Evolutionary conservation across 768 basidiomycete species (phyloP).

Genomic region (Lactarius hatsudake): DNA sequence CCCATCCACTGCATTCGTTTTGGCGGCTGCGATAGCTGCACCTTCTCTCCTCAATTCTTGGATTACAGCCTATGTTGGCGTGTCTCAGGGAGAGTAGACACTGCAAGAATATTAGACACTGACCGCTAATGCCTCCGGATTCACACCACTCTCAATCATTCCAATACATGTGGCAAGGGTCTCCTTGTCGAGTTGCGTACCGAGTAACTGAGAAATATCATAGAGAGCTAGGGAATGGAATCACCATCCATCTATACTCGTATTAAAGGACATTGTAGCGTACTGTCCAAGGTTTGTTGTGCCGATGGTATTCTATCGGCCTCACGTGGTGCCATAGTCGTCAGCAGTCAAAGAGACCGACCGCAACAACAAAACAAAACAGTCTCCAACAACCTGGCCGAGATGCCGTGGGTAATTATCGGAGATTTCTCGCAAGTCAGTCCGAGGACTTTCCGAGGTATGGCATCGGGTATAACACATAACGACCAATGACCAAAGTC

Average conservation of each 20-base stretch:
- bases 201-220: constrained; percentile 85
- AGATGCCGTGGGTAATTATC: not conserved
- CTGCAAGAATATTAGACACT: constrained; percentile 30
- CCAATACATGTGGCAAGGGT: constrained; percentile 89
- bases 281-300: constrained; percentile 36
- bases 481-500: not conserved
- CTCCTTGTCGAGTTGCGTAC: constrained; percentile 86
- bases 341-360: not conserved
- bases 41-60: constrained; percentile 27
- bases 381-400: not conserved
- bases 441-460: too few species aligned
- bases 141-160: constrained; percentile 90
- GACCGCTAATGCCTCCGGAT: constrained; percentile 90
- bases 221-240: constrained; percentile 55
- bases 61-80: constrained; percentile 21
- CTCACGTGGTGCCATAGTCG: constrained; percentile 14
- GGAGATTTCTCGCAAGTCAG: not conserved
- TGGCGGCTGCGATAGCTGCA: constrained; percentile 9
- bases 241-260: not conserved
- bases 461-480: not conserved
- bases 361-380: not conserved
- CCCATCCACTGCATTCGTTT: constrained; percentile 2
- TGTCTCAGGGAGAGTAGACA: not conserved
- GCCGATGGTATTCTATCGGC: constrained; percentile 30
- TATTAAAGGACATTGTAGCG: constrained; percentile 32